Evolutionary conservation across 2,329 filamentous ascomycete genomes (phyloP).

Genomic region (Rhynchosporium agropyri): DNA sequence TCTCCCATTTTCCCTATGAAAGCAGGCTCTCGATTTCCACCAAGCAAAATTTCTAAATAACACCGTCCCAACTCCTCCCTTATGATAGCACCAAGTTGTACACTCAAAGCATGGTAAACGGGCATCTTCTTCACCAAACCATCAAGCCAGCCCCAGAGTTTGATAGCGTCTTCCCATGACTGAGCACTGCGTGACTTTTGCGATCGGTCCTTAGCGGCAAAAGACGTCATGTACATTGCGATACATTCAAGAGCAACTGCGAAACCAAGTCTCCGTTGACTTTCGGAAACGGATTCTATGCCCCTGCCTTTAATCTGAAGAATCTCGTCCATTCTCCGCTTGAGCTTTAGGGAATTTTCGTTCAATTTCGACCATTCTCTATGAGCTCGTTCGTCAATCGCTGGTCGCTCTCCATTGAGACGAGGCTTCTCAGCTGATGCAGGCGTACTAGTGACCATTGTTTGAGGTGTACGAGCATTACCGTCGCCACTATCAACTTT

Average conservation of each 20-base stretch:
- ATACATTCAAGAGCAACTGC: conserved; percentile 39
- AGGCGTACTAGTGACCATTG: conserved; percentile 39
- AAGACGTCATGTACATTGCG: conserved; percentile 39
- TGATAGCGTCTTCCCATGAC: conserved; percentile 51
- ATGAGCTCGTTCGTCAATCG: conserved; percentile 22
- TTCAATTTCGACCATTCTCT: conserved; percentile 28
- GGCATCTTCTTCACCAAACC: conserved; percentile 43
- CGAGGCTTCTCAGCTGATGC: conserved; percentile 41
- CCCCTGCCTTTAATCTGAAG: conserved; percentile 34
- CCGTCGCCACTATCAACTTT: conserved; percentile 46
- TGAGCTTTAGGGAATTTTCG: conserved; percentile 34
- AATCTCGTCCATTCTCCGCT: conserved; percentile 41
- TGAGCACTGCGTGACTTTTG: conserved; percentile 17
- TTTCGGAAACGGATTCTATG: conserved; percentile 26
- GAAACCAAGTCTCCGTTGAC: conserved; percentile 35
- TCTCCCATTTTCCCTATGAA: conserved; percentile 41
- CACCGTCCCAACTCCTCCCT: conserved; percentile 27
- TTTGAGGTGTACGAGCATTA: conserved; percentile 46
- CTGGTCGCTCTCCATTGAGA: conserved; percentile 31
- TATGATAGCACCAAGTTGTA: conserved; percentile 28
- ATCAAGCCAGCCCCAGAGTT: conserved; percentile 47
- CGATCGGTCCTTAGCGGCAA: conserved; percentile 27
- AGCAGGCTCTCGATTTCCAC: conserved; percentile 16
- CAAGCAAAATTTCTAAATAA: conserved; percentile 20
- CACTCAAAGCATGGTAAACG: conserved; percentile 22